These are phyloP conservation scores for Excoecaria agallocha DNA, from an alignment of 345 rosid genomes.

Conservation along the genomic window DNA sequence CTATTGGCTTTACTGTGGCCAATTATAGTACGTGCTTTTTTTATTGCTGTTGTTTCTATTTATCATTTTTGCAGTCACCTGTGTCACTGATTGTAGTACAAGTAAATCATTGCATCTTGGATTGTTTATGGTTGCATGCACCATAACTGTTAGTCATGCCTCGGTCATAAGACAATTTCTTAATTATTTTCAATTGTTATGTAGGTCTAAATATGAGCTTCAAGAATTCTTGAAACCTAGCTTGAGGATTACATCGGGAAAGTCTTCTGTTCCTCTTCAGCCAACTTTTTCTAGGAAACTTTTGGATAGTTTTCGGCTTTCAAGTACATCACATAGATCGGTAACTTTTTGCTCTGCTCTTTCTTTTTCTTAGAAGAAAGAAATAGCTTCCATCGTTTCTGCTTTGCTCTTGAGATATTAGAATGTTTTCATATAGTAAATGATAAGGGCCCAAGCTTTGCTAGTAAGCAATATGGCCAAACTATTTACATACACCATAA, in stretches of 20 bases:
- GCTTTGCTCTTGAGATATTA: background rate
- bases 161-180: slow-evolving; percentile 18
- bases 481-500: background rate
- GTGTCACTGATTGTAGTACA: background rate
- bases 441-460: slow-evolving; percentile 4
- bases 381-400: background rate
- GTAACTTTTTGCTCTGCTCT: slow-evolving; percentile 33
- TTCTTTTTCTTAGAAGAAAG: background rate
- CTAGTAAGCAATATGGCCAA: background rate
- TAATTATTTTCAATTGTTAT: slow-evolving; percentile 22
- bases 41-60: background rate
- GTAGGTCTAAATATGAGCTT: slow-evolving; percentile 89
- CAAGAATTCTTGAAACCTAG: slow-evolving; percentile 93
- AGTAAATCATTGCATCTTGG: background rate
- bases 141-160: background rate
- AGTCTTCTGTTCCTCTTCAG: slow-evolving; percentile 43
- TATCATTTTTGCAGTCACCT: background rate
- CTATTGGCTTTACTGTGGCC: background rate
- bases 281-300: slow-evolving; percentile 58
- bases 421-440: slow-evolving; percentile 8
- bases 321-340: slow-evolving; percentile 45
- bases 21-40: too few species aligned
- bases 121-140: background rate
- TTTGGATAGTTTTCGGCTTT: slow-evolving; percentile 58
- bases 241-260: slow-evolving; percentile 66